Evolutionary conservation across 805 yeast genomes (phyloP), one percentile per base, ranked within the genome.

Genomic region (Zygotorulaspora chibaensis): DNA sequence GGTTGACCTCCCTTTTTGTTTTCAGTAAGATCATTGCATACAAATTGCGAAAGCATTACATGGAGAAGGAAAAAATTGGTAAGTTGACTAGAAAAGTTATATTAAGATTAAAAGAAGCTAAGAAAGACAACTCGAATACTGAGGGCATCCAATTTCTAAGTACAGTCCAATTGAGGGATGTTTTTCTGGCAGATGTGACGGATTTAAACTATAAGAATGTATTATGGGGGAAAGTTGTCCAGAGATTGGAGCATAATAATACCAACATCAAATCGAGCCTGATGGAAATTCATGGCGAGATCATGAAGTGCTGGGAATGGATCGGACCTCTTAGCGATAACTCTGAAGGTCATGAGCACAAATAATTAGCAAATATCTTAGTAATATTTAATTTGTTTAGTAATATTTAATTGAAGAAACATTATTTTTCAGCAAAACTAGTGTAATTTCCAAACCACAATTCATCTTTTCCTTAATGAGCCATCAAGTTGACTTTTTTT

Each of bases 251-350:
- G 53, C 45, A 52, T 28, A 66, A 69, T 37, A 84, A 86, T 61
- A 69, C 84, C 17, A 83, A 83, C 56, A 78, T 89, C 10, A 75
- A 81, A 47, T 70, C 75, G 13, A 73, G 78, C 31, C 73, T 83
- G 45, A 66, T 79, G 45, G 97, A 89, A 61, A 74, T 82, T 25
- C 85, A 84, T 57, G 96, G 97, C 13, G 96, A 89, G 54, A 85
- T 89, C 49, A 79, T 85, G 75, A 80, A 81, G 59, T 87, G 87
- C 29, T 86, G 95, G 87, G 88, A 87, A 59, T 89, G 96, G 96
- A 74, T 81, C 30, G 79, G 81, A 8, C 65, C 65, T 8, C 28
- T 43, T 12, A 46, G 39, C 11, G 42, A 18, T 15, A 25, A 23
- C 4, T 17, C 20, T 17, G 20, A 42, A n/a, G 11, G 28, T 27